Conservation (phyloP, 768 basidiomycete genomes). For the Lactifluus hygrophoroides region DNA sequence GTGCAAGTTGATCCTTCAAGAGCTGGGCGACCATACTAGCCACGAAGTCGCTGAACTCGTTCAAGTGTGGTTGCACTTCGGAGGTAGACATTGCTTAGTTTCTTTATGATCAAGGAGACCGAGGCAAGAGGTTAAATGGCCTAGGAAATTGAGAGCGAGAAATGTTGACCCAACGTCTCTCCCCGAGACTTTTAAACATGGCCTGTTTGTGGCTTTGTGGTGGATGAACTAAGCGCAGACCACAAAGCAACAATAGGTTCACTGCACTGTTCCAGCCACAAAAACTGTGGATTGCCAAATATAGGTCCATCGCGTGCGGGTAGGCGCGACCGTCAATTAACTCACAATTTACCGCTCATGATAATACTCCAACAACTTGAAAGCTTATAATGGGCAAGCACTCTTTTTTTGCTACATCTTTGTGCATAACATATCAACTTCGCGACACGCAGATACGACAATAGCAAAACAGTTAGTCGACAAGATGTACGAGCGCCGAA, state of each 20-base stretch:
- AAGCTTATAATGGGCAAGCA: neutral
- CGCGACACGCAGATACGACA: slow-evolving; percentile 55
- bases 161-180: no score
- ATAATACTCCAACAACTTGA: neutral
- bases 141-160: no score
- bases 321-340: no score
- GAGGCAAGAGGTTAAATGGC: no score
- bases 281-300: no score
- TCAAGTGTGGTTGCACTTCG: neutral
- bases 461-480: slow-evolving; percentile 77
- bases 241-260: no score
- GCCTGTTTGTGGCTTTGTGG: no score
- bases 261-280: no score
- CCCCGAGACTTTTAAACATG: no score
- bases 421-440: neutral
- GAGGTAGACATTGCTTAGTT: neutral
- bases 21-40: neutral
- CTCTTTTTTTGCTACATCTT: neutral
- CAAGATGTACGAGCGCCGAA: slow-evolving; percentile 96
- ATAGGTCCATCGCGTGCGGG: no score
- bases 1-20: slow-evolving; percentile 10
- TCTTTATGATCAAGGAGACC: no score
- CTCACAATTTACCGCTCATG: neutral
- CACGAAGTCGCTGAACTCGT: neutral
- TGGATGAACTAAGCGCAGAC: no score